Base-by-base conservation (phyloP, 2,329 filamentous ascomycete genomes). In the Plenodomus tracheiphilus region DNA sequence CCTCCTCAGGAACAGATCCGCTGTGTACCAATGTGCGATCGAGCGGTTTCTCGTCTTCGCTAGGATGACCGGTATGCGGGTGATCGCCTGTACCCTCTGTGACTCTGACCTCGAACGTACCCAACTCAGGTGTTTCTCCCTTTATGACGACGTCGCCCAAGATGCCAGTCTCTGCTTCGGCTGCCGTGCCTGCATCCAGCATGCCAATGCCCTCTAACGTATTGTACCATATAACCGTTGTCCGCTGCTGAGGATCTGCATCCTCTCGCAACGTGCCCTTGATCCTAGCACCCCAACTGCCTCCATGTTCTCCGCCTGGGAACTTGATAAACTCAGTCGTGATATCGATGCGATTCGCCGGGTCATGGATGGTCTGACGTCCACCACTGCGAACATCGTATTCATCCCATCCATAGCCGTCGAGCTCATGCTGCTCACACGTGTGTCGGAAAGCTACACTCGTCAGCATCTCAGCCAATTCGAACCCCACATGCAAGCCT, bases 381-480 rank as follows among this genome's bases (percentile, higher is more conserved):
- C 94, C 94, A 54, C 94, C 94, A 47, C 81, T 87, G 49, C 94
- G 83, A 18, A 91, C 86, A 74, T 99, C 94, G 72, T 95, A 99
- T 70, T 96, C 90, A 65, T 97, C 92, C 94, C 94, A 99, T 54
- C 94, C 94, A 72, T 99, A 99, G 47, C 93, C 93, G 40, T 85
- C 88, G 82, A 99, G 96, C 70, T 95, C 91, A 71, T 94, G 84
- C 72, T 99, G 94, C 73, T 97, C 94, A 75, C 94, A 99, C 0
- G 94, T 97, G 72, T 96, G 91, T 57, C 94, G 86, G 64, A 97
- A 88, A 62, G 86, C 90, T 94, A 68, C 2, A 45, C 28, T 7
- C 28, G 28, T 32, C 28, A 32, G 28, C 28, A 4, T 15, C 28
- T 15, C 6, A 11, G 15, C 6, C 28, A 32, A 7, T 15, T 11